Evolutionary conservation across 1,284 basidiomycete species (phyloP).

Genomic region (Leccinum angustisporum): DNA sequence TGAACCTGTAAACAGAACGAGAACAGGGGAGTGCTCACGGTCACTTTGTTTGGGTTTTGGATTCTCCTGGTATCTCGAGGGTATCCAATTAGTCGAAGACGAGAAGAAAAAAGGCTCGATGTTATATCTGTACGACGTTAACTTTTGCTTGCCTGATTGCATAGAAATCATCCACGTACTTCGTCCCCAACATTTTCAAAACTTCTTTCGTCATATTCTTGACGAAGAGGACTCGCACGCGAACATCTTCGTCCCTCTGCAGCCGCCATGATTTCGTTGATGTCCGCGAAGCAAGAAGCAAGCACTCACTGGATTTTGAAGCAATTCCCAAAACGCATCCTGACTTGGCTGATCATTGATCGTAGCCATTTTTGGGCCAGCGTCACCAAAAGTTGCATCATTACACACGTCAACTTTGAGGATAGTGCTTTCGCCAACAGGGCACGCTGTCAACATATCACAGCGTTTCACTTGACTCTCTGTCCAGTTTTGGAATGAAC

Average conservation of each 20-base stretch:
- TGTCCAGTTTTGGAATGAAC: conserved; percentile 55
- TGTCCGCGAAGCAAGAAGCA: neutral
- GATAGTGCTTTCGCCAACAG: conserved; percentile 33
- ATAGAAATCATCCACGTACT: conserved; percentile 27
- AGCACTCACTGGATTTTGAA: conserved; percentile 25
- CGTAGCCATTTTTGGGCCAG: neutral
- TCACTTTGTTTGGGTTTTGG: conserved; percentile 39
- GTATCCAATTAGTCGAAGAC: conserved; percentile 56
- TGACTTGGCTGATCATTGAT: conserved; percentile 24
- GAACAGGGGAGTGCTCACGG: conserved; percentile 37
- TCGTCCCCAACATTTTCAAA: conserved; percentile 53
- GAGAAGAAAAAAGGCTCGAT: conserved; percentile 61
- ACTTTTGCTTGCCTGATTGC: neutral
- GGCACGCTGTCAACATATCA: conserved; percentile 32
- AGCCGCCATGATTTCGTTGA: neutral
- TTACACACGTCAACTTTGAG: conserved; percentile 44
- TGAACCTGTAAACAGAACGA: neutral
- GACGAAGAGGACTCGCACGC: conserved; percentile 49
- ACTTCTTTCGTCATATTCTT: conserved; percentile 48
- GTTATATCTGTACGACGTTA: conserved; percentile 19
- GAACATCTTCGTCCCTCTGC: conserved; percentile 38
- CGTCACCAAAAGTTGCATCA: conserved; percentile 37
- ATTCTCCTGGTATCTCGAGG: conserved; percentile 51
- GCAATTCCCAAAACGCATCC: conserved; percentile 39
- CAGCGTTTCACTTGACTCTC: conserved; percentile 46